Conservation (phyloP, 129 eudicot species). For the Erigeron canadensis region DNA sequence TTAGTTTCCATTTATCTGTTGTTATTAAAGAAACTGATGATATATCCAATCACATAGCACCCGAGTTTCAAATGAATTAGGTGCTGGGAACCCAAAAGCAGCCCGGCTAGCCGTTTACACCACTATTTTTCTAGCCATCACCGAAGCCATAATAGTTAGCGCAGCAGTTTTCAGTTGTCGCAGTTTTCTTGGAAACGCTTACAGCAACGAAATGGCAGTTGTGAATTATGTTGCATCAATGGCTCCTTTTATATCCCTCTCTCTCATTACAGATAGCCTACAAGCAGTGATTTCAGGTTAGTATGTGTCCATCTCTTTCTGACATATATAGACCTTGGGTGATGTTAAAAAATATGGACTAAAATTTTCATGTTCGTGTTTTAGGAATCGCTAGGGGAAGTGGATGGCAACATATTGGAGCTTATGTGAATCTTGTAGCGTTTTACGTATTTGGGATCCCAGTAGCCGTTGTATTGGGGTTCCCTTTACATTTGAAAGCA, state of each 20-base stretch:
- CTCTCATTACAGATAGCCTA: conserved; percentile 57
- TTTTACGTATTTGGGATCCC: conserved; percentile 71
- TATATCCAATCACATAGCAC: conserved; percentile 40
- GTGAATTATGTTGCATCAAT: conserved; percentile 51
- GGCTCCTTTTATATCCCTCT: conserved; percentile 56
- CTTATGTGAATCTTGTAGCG: conserved; percentile 64
- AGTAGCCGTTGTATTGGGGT: conserved; percentile 50
- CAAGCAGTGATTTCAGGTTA: conserved; percentile 73
- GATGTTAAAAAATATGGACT: neutral
- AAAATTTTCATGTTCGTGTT: neutral
- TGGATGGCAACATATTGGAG: conserved; percentile 83
- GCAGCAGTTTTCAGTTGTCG: conserved; percentile 33
- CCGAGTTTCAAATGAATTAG: conserved; percentile 67
- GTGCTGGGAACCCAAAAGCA: conserved; percentile 66
- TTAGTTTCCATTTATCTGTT: too few relatives aligned
- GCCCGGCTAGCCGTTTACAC: conserved; percentile 49
- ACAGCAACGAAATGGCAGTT: conserved; percentile 45
- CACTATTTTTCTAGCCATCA: conserved; percentile 35
- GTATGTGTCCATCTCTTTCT: neutral
- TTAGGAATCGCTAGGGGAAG: conserved; percentile 78
- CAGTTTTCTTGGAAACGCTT: conserved; percentile 50
- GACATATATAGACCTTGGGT: neutral
- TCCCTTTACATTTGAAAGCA: conserved; percentile 49
- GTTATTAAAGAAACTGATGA: neutral
- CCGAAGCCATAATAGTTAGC: conserved; percentile 50